Base-by-base conservation (phyloP, 805 yeast species). In the Nakazawaea siamensis region DNA sequence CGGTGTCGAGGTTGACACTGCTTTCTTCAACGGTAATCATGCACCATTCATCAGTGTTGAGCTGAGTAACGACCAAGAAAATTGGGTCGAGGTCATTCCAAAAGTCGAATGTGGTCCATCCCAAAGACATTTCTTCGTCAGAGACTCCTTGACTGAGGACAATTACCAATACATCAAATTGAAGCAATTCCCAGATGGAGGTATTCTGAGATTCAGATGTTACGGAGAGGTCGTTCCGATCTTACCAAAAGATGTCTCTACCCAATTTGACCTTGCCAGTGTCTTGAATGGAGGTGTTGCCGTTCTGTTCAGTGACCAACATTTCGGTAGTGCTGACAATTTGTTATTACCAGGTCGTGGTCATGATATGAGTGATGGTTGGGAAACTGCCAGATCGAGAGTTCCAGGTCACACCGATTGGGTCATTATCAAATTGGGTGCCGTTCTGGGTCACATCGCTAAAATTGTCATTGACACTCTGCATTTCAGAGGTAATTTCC, bases 121-220 rank as follows among this genome's bases (percentile, higher is more conserved):
- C 7, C 92, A 81, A 57, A 76, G 76, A 51, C 95, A 87, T 50
- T 88, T 84, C 52, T 86, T 87, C 55, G 64, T 72, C 23, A 73
- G 92, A 42, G 66, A 62, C 9, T 47, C 55, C 2, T 51, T 76
- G 34, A 84, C 95, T n/a, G 56, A 57, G 4, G 57, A 65, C 27
- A 68, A 70, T 25, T 90, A 72, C 62, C 83, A 92, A 20, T 92
- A 86, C 52, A 80, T 80, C 26, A 73, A 88, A 48, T 68, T 90
- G 52, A 78, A 77, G 62, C 87, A 86, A 95, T 90, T 81, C 59
- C 97, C 98, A 18, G 97, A 90, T 56, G 98, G 98, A 35, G 98
- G 98, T 18, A 88, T 90, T 58, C 95, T 97, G 8, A 72, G 98
- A 44, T 88, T 90, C 66, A 73, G 95, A 54, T 66, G 86, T 32